Conservation (phyloP, 768 basidiomycete genomes). For the Guyanaporus albipodus region DNA sequence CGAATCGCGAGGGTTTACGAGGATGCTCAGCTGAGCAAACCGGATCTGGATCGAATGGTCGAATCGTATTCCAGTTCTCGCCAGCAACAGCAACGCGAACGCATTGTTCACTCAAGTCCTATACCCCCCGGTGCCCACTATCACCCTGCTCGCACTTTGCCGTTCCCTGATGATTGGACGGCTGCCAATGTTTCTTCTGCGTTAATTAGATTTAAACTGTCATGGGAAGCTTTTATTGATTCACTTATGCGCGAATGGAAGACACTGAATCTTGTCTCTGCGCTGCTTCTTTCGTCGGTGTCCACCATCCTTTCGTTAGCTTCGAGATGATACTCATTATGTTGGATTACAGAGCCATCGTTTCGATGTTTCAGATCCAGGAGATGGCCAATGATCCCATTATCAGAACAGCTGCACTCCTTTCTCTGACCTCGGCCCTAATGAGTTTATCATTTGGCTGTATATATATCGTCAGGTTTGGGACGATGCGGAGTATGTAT, state of each 20-base stretch:
- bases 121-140: slow-evolving; percentile 26
- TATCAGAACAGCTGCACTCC: slow-evolving; percentile 55
- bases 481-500: slow-evolving; percentile 68
- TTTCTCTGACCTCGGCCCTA: slow-evolving; percentile 63
- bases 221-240: slow-evolving; percentile 72
- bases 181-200: slow-evolving; percentile 53
- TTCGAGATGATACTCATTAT: neutral
- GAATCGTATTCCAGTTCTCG: slow-evolving; percentile 26
- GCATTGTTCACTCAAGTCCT: slow-evolving; percentile 21
- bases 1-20: slow-evolving; percentile 74
- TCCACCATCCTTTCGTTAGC: neutral
- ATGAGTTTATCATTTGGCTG: slow-evolving; percentile 74
- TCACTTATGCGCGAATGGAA: slow-evolving; percentile 73
- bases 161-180: slow-evolving; percentile 54
- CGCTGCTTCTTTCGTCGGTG: slow-evolving; percentile 49
- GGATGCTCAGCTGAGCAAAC: slow-evolving; percentile 72
- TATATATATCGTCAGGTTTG: slow-evolving; percentile 68
- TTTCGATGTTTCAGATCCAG: slow-evolving; percentile 60
- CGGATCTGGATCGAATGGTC: slow-evolving; percentile 60
- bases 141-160: slow-evolving; percentile 28
- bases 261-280: slow-evolving; percentile 71
- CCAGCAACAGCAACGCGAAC: slow-evolving; percentile 14
- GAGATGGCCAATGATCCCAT: slow-evolving; percentile 55
- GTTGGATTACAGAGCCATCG: slow-evolving; percentile 47
- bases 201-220: slow-evolving; percentile 55